Percentiles rank a stretch among this genome's conserved stretches.
Conservation (phyloP, 225 moss, liverwort and hornwort species). For the Thuidium tamariscinum region DNA sequence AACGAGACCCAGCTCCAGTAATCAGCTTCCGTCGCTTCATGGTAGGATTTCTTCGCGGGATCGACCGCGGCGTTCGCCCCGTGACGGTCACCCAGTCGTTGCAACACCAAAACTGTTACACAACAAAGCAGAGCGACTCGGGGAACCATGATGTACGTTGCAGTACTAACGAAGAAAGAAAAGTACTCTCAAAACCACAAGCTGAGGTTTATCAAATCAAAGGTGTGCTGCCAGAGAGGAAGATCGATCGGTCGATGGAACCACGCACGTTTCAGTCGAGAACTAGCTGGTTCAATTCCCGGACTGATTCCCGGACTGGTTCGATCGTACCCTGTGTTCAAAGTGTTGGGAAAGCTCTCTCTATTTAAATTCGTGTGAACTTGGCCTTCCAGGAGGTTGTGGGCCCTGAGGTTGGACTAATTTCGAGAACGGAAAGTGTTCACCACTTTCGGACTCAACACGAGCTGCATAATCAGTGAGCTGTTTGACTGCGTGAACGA, state of each 20-base stretch:
- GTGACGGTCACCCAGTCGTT: neutral
- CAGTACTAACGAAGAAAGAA: neutral
- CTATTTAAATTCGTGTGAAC: neutral
- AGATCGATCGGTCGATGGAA: too few species aligned
- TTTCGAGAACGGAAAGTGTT: neutral
- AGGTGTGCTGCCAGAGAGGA: neutral
- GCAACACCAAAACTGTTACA: neutral
- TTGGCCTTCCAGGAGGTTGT: neutral
- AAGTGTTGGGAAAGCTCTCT: neutral
- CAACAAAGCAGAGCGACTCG: neutral
- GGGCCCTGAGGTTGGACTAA: neutral
- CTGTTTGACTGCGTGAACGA: neutral
- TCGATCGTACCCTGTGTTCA: too few species aligned
- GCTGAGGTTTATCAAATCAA: neutral
- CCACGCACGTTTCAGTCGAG: neutral
- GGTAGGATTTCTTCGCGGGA: neutral
- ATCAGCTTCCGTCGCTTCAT: slow-evolving; percentile 1
- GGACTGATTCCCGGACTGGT: neutral
- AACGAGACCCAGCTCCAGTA: slow-evolving; percentile 10
- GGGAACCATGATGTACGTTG: neutral
- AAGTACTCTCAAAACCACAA: neutral
- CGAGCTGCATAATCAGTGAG: neutral
- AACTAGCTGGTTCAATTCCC: neutral
- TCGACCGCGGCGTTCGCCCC: neutral
- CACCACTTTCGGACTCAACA: neutral